Conservation (phyloP, 2,329 filamentous ascomycete genomes). For the Alternaria gansuensis region DNA sequence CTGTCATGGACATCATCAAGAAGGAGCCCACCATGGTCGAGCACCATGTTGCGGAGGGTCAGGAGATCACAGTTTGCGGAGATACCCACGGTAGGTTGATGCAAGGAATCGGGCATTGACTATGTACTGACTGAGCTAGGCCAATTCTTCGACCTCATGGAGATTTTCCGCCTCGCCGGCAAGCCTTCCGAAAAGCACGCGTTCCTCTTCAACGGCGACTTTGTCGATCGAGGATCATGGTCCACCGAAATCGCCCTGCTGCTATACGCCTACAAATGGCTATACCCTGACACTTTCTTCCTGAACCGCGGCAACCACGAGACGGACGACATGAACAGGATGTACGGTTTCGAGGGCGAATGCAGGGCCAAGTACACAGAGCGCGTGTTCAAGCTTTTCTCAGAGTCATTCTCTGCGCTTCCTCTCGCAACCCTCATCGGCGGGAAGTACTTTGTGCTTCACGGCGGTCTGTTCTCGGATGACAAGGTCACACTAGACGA, state of each 20-base stretch:
- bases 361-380: conserved; percentile 99
- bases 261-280: conserved; percentile 96
- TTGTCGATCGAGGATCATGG: conserved; percentile 97
- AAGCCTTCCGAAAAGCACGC: conserved; percentile 84
- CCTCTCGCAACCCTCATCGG: conserved; percentile 92
- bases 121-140: conserved; percentile 62
- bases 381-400: conserved; percentile 95
- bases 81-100: conserved; percentile 83
- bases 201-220: conserved; percentile 98
- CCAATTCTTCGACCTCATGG: conserved; percentile 96
- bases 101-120: neutral
- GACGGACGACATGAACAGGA: conserved; percentile 98
- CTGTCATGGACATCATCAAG: conserved; percentile 87
- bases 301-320: conserved; percentile 98
- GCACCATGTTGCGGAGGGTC: conserved; percentile 78
- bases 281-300: conserved; percentile 87
- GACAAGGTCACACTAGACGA: conserved; percentile 92
- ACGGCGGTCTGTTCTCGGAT: conserved; percentile 95
- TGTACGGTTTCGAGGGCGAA: conserved; percentile 98
- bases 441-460: conserved; percentile 87
- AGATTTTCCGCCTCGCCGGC: conserved; percentile 93
- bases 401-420: conserved; percentile 94
- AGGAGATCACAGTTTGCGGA: conserved; percentile 90
- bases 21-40: conserved; percentile 98
- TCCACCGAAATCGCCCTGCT: conserved; percentile 95